Conservation (phyloP, 1,284 basidiomycete genomes). For the Phenoliferia sp. region DNA sequence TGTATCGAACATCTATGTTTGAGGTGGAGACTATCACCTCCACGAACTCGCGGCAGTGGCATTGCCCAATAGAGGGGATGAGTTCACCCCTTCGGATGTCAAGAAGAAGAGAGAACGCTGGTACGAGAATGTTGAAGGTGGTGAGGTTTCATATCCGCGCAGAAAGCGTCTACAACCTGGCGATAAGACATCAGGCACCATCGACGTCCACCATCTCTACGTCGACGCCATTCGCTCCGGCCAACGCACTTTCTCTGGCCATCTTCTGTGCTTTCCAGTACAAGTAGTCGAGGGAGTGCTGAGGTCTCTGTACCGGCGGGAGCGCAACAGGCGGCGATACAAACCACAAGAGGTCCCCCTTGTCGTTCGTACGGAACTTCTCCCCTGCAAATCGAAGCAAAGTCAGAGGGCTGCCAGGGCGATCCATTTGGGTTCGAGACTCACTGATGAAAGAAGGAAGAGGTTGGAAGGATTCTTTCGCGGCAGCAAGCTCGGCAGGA, state of each 20-base stretch:
- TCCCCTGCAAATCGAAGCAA: constrained; percentile 12
- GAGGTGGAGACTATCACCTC: too few species aligned
- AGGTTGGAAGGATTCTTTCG: constrained; percentile 20
- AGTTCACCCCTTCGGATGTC: too few species aligned
- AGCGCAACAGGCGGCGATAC: constrained; percentile 10
- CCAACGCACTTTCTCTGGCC: background rate
- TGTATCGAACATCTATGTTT: too few species aligned
- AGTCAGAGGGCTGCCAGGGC: background rate
- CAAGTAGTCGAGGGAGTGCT: constrained; percentile 30
- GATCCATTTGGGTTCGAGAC: background rate
- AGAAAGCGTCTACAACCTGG: too few species aligned
- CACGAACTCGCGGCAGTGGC: too few species aligned
- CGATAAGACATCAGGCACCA: background rate
- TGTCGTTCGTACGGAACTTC: constrained; percentile 30
- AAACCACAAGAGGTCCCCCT: constrained; percentile 36
- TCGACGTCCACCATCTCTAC: background rate
- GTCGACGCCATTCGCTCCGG: background rate
- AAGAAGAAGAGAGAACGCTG: too few species aligned
- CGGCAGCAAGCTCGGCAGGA: constrained; percentile 18
- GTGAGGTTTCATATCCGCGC: too few species aligned
- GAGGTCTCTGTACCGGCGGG: constrained; percentile 2
- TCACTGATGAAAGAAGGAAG: constrained; percentile 26
- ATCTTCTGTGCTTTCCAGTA: constrained; percentile 20
- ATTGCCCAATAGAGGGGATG: too few species aligned
- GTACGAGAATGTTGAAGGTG: too few species aligned